Percentiles rank a stretch among this genome's conserved stretches.
These are phyloP conservation scores for Cornus florida DNA, from an alignment of 148 eudicot genomes.

Conservation along the genomic window DNA sequence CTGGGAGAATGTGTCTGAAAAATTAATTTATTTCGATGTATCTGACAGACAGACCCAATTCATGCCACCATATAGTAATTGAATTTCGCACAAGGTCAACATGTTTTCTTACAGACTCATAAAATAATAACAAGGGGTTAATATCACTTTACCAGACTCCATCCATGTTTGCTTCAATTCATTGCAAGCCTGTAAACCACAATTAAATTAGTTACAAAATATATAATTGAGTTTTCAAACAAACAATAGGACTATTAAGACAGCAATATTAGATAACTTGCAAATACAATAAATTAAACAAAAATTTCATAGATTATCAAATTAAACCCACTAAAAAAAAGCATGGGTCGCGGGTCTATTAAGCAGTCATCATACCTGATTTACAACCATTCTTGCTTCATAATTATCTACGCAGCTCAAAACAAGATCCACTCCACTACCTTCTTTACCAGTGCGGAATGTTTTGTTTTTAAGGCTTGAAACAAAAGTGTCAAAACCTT, in stretches of 20 bases:
- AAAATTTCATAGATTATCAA: too few species aligned
- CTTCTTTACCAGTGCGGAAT: conserved; percentile 65
- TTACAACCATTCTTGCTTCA: conserved; percentile 99
- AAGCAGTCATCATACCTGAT: conserved; percentile 58
- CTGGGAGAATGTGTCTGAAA: neutral
- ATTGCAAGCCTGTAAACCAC: conserved; percentile 77
- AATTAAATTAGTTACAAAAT: conserved; percentile 7
- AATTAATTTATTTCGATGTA: neutral
- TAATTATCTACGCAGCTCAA: conserved; percentile 97
- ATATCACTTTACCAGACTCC: conserved; percentile 77
- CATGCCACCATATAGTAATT: conserved; percentile 2
- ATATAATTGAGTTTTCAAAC: neutral
- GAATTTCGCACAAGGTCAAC: neutral
- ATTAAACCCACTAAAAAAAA: neutral
- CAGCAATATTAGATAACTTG: neutral
- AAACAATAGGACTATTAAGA: neutral
- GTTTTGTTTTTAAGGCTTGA: conserved; percentile 78
- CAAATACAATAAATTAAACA: neutral
- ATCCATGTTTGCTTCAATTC: conserved; percentile 95
- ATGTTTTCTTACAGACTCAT: neutral
- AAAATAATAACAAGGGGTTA: neutral
- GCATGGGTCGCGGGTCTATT: neutral
- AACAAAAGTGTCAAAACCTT: conserved; percentile 91
- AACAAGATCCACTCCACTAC: conserved; percentile 92
- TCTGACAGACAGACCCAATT: neutral